Base-by-base conservation (phyloP, 2,329 filamentous ascomycete species). In the Xylariaceae sp. region DNA sequence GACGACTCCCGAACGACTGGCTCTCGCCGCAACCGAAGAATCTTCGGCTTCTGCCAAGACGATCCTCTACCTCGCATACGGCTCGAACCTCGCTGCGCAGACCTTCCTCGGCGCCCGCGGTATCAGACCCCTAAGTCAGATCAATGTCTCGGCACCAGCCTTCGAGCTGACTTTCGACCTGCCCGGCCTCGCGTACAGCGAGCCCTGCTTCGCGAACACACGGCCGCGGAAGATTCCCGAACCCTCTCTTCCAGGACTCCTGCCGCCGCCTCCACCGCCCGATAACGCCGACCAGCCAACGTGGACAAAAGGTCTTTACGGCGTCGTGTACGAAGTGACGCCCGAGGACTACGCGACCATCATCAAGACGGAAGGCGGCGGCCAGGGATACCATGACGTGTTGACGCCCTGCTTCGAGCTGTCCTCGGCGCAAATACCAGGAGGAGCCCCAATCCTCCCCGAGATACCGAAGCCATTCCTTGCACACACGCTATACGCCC, bases 261-360 rank as follows among this genome's bases (percentile, higher is more conserved):
- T 67, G 1, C 68, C 56, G 46, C 53, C 69, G n/a, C 68, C 64
- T 37, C 60, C 32, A 58, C 57, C 60, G 63, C 64, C 5, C 57
- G 58, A 26, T 64, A 50, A 31, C 56, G 12, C 63, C 64, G 74
- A 82, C 64, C 74, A 27, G 3, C 74, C 70, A 6, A 65, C 73
- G 51, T 95, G 90, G 91, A 75, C 84, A 60, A 91, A 91, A 65
- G 89, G 89, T 3, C 79, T 99, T 2, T 82, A 96, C 41, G 94
- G 94, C 29, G 90, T 96, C 12, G 94, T 97, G 3, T 99, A 99
- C 74, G 91, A 97, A 73, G 89, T 97, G 32, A 96, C 91, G 0
- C 74, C 79, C 19, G 71, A 80, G 43, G 94, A 99, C 73, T 99
- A 89, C 68, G 80, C 85, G 5, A 87, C 82, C 56, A 96, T 99